Evolutionary conservation across 352 stramenopile genomes (phyloP), one percentile per base, ranked within the genome.

Genomic region (Globisporangium viniferum): DNA sequence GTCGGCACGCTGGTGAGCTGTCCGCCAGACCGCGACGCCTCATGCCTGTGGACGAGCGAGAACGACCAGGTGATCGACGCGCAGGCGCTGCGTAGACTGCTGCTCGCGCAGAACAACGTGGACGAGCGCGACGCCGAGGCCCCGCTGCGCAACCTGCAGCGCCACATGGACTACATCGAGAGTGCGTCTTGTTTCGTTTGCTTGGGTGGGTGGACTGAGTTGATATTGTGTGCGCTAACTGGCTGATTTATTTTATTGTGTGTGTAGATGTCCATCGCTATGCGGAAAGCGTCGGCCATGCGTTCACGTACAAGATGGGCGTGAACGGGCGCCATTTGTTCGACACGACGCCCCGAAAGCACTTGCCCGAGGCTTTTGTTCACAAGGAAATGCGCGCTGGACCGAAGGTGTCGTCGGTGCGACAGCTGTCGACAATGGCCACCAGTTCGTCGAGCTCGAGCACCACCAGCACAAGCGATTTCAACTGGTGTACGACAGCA

Each of bases 131-230:
- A 80, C 29, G 51, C 59, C 9, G 78, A 75, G 10, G 12, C 20
- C 2, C 66, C 73, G 18, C 71, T 71, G 49, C 77, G 82, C 64
- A 92, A 91, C 64, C 69, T 93, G n/a, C 60, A 89, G 59, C 71
- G 65, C 29, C 86, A 94, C 76, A 92, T 94, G 78, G 73, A 77
- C 55, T 94, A 94, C 70, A 79, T 94, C 31, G 83, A 92, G 75
- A 81, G 84, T 93, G 60, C 46, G 59, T 66, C 29, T 62, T 24
- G 1, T 18, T 53, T 18, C 31, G 20, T 22, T 53, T 18, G 62
- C 15, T 29, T 57, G 20, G 31, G 58, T 27, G 39, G 1, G 55
- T 57, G 33, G 24, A 7, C 4, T 70, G n/a, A 59, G 48, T 48
- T 24, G 20, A 60, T 31, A 10, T 18, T 20, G 31, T 39, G 10